phyloP scores from a whole-genome alignment of 805 yeast species.

The Cyberlindnera mrakii region DNA sequence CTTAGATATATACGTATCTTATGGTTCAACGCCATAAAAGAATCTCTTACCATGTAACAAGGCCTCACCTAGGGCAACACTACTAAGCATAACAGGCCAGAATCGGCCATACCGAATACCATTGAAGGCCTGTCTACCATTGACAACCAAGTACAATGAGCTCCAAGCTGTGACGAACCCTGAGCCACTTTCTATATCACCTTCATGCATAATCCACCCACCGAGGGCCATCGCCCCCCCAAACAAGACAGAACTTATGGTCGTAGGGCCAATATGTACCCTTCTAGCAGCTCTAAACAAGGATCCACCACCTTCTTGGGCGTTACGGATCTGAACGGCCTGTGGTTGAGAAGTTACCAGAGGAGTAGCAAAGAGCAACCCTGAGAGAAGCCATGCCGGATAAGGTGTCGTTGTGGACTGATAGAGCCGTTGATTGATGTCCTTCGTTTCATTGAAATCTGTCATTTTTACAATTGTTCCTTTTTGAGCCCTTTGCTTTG shows the following conservation, averaged over 20 bases:
- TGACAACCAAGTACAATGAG: conserved; percentile 62
- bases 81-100: conserved; percentile 54
- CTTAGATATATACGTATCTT: no score
- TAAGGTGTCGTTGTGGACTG: conserved; percentile 36
- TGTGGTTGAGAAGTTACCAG: conserved; percentile 26
- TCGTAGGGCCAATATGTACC: conserved; percentile 27
- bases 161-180: conserved; percentile 85
- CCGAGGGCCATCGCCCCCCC: conserved; percentile 61
- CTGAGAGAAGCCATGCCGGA: conserved; percentile 39
- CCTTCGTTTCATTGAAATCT: conserved; percentile 17
- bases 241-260: conserved; percentile 42
- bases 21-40: conserved; percentile 27
- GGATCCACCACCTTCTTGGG: conserved; percentile 1
- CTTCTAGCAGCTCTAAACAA: conserved; percentile 4
- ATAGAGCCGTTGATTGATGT: conserved; percentile 21
- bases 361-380: conserved; percentile 33
- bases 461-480: conserved; percentile 19
- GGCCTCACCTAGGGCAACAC: conserved; percentile 57
- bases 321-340: conserved; percentile 6
- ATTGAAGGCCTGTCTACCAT: conserved; percentile 52
- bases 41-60: conserved; percentile 65
- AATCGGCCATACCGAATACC: conserved; percentile 50
- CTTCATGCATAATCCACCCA: conserved; percentile 69
- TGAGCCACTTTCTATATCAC: conserved; percentile 71
- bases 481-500: not conserved